Evolutionary conservation across 371 early-diverging fungal genomes (phyloP).

Genomic region (Actinomortierella ambigua): DNA sequence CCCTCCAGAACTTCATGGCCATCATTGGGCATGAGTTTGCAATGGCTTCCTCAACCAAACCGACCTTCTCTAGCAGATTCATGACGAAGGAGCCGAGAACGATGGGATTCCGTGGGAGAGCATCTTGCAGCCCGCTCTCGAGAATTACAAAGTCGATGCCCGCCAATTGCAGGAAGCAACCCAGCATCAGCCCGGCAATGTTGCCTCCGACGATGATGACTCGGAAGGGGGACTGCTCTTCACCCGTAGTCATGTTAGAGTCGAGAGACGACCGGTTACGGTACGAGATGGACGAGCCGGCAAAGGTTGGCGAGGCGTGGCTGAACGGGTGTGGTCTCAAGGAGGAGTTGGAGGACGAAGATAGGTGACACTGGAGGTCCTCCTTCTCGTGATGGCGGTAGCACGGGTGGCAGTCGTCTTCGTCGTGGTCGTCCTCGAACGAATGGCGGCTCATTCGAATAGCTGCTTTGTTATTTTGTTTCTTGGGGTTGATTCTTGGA

Average conservation of each 20-base stretch:
- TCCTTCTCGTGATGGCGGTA: too few relatives aligned
- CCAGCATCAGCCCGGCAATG: conserved; percentile 19
- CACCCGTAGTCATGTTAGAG: neutral
- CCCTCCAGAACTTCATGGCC: too few relatives aligned
- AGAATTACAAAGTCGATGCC: conserved; percentile 14
- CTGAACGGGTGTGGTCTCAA: neutral
- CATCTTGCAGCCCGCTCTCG: conserved; percentile 7
- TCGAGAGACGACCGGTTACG: neutral
- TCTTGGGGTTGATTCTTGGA: too few relatives aligned
- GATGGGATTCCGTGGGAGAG: neutral
- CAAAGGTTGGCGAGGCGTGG: neutral
- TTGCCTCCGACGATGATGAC: conserved; percentile 19
- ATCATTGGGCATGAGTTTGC: neutral
- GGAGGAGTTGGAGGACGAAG: too few relatives aligned
- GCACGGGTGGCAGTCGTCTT: too few relatives aligned
- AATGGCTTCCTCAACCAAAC: conserved; percentile 6
- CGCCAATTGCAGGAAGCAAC: conserved; percentile 5
- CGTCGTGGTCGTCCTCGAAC: too few relatives aligned
- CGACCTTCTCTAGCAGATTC: conserved; percentile 18
- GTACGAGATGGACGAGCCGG: neutral
- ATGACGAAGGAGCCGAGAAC: conserved; percentile 20
- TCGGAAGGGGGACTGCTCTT: neutral
- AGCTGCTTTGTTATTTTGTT: neutral
- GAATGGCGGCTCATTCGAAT: too few relatives aligned
- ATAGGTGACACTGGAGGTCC: too few relatives aligned